Evolutionary conservation across 2,329 filamentous ascomycete species (phyloP).

Genomic region (Phialocephala subalpina): DNA sequence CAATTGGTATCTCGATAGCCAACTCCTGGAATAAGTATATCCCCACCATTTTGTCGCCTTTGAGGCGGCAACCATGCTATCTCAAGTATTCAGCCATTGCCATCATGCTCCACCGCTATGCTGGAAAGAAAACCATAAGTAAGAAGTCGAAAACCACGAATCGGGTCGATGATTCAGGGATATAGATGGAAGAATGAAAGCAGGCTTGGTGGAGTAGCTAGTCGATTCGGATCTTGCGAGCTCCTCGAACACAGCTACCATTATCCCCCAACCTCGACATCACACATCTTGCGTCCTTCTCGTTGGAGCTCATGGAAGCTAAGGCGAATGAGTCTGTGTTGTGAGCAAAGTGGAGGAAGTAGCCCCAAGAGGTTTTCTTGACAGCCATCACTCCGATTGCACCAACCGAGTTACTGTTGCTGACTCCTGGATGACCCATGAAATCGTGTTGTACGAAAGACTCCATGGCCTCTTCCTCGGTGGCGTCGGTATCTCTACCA

Average conservation of each 20-base stretch:
- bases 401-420: slow-evolving; percentile 78
- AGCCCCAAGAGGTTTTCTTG: slow-evolving; percentile 80
- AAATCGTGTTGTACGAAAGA: slow-evolving; percentile 89
- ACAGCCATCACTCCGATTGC: slow-evolving; percentile 92
- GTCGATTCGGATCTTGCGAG: slow-evolving; percentile 41
- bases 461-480: slow-evolving; percentile 80
- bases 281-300: slow-evolving; percentile 77
- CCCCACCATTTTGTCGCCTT: neutral
- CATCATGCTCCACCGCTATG: neutral
- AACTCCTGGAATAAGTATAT: neutral
- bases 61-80: neutral
- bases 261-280: slow-evolving; percentile 74
- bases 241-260: slow-evolving; percentile 43
- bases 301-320: slow-evolving; percentile 85
- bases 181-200: neutral
- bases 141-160: neutral
- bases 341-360: slow-evolving; percentile 92
- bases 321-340: slow-evolving; percentile 92
- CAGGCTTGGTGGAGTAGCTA: slow-evolving; percentile 15
- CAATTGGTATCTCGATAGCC: neutral
- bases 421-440: slow-evolving; percentile 88
- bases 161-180: neutral
- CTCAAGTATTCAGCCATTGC: neutral
- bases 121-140: neutral
- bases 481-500: slow-evolving; percentile 70